Evolutionary conservation across 805 yeast species (phyloP), one percentile per base, ranked within the genome.

Genomic region (Sugiyamaella smithiae): DNA sequence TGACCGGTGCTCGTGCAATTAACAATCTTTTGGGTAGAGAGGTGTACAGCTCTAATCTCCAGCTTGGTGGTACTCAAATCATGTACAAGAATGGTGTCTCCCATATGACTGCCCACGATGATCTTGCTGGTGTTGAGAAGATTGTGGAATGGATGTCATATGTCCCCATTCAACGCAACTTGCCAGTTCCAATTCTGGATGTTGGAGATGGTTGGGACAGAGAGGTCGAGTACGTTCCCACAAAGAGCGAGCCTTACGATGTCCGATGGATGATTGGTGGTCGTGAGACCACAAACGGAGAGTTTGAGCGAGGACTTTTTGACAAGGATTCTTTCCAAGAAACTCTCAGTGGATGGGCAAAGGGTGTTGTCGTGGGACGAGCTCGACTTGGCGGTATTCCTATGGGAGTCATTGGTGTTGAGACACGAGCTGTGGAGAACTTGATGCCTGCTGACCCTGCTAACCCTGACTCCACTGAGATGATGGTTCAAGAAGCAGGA

Each of bases 341-440:
- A 72, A 89, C 98, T 8, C 77, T 93, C 51, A 82, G 91, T 25
- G 99, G 99, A 25, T 93, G 99, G 99, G 99, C 99, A 45, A 84
- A 80, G 64, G 97, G 97, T 75, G 98, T 95, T 54, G 96, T 91
- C 61, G 95, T 91, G 57, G 99, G 99, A 65, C 85, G 99, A 73
- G 99, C 99, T 28, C 84, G 99, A 67, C 76, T 93, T 46, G 99
- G 99, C 61, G 99, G 99, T 76, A 89, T 93, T 61, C 99, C 99
- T 59, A 78, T 93, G 67, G 99, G 99, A 77, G 95, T 93, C 43
- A 88, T 93, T 70, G 97, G 87, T 60, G 99, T 95, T 57, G 99
- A 93, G 71, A 85, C 95, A 19, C 80, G 93, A 64, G 76, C 83
- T 46, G 82, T 95, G 52, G 98, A 95, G 61, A 93, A 91, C 73